Evolutionary conservation across 495 filamentous ascomycete species (phyloP), one percentile per base, ranked within the genome.

Genomic region (Cenococcum geophilum): DNA sequence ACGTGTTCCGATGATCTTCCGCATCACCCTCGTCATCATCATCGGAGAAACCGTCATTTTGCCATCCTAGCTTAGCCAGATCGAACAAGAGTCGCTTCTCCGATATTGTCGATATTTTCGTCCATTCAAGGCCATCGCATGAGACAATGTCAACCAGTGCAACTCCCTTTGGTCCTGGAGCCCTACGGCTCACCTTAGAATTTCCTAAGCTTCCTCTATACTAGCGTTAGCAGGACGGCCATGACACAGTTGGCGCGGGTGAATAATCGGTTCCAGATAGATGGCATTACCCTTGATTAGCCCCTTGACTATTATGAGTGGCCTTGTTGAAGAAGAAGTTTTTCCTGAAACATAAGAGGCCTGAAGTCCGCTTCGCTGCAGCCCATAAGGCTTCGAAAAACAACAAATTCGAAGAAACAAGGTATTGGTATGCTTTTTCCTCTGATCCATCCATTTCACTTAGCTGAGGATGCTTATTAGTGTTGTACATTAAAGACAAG

Each of bases 11-110:
- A 20, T 55, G 35, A 1, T 35, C 51, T 14, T 64, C 65, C 6
- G 51, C 43, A 20, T 59, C 70, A 45, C 79, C 78, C 58, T 78
- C 61, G 62, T 81, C 77, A 59, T 81, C 77, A 18, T 77, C 74
- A 27, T 55, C 42, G 4, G 37, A 54, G 35, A 67, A 58, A 1
- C 27, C 55, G 34, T 75, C 74, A 40, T 64, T 62, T 37, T 66
- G 62, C 71, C 73, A 76, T 5, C 75, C 75, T 54, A 72, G 58
- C 50, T 75, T 74, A 0, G 75, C 75, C 11, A 76, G 61, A 43
- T 76, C 75, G 60, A 73, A 74, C 1, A 76, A 50, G 22, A 76
- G 43, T 54, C 75, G 58, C 22, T 66, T 69, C 32, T 72, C 62
- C 0, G 67, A 73, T 27, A 72, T 58, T 0, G 72, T 71, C 0